Percentiles rank a stretch among this genome's conserved stretches.
These are phyloP conservation scores for Tephrocybe sp. DNA, from an alignment of 768 basidiomycete genomes.

Conservation along the genomic window DNA sequence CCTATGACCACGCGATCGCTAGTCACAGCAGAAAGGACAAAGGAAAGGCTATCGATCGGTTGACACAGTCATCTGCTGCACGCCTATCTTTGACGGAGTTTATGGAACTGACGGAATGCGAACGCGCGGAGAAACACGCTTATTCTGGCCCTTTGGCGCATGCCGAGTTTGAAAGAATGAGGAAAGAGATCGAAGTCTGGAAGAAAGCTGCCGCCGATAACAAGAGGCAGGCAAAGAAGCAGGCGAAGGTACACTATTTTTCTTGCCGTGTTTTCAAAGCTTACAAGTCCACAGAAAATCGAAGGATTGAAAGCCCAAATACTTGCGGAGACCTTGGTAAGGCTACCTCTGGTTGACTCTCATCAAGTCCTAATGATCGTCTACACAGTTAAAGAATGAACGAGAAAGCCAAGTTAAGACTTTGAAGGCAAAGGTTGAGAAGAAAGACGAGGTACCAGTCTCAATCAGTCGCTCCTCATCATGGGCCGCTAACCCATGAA, in stretches of 20 bases:
- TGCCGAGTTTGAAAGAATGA: conserved; percentile 54
- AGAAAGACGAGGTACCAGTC: conserved; percentile 54
- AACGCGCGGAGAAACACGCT: conserved; percentile 15
- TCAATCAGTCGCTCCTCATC: background rate
- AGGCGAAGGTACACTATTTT: conserved; percentile 54
- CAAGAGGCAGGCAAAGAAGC: conserved; percentile 53
- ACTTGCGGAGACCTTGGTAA: conserved; percentile 35
- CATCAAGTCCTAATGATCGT: background rate
- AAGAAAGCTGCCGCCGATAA: conserved; percentile 47
- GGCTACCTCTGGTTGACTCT: conserved; percentile 1
- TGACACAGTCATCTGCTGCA: conserved; percentile 4
- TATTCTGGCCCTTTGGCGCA: conserved; percentile 37
- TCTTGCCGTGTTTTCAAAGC: conserved; percentile 8
- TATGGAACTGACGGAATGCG: conserved; percentile 1
- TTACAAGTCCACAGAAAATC: conserved; percentile 40
- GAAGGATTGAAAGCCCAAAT: conserved; percentile 52
- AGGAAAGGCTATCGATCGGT: conserved; percentile 20
- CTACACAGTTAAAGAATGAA: conserved; percentile 41
- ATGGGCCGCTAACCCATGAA: background rate
- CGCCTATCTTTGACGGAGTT: conserved; percentile 13
- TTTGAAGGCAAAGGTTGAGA: conserved; percentile 45
- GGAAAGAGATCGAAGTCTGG: conserved; percentile 55
- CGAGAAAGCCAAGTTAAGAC: conserved; percentile 43
- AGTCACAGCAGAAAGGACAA: conserved; percentile 20
- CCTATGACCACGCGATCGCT: background rate